These are phyloP conservation scores for Carex littledalei DNA, from an alignment of 176 grass and related monocot species.

Conservation along the genomic window DNA sequence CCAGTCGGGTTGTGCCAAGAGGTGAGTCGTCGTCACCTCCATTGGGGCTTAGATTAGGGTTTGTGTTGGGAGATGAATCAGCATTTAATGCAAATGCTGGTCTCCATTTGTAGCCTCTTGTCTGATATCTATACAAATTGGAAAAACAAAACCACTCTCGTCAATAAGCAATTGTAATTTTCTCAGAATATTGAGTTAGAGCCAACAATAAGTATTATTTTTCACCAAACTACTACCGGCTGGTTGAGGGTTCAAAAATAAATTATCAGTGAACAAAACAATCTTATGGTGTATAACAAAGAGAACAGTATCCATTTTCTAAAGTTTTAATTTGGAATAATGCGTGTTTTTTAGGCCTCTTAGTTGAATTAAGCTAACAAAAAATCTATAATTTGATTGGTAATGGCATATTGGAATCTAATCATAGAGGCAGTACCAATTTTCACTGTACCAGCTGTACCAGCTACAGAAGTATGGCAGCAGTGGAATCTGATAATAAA, in stretches of 20 bases:
- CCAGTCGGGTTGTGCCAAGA: conserved; percentile 68
- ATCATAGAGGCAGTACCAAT: background rate
- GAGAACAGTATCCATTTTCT: background rate
- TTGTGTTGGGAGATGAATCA: conserved; percentile 43
- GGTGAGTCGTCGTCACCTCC: conserved; percentile 37
- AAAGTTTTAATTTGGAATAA: background rate
- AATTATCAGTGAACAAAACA: background rate
- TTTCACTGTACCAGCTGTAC: background rate
- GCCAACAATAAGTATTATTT: background rate
- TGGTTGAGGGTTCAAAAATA: background rate
- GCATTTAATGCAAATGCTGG: conserved; percentile 60
- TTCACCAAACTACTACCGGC: background rate
- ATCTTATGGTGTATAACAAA: background rate
- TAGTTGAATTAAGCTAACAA: background rate
- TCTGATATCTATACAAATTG: conserved; percentile 41
- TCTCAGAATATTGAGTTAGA: background rate
- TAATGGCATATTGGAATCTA: background rate
- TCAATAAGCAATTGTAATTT: background rate
- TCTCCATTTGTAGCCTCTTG: conserved; percentile 47
- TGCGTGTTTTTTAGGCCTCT: background rate
- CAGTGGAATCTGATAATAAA: background rate
- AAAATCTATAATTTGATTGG: background rate
- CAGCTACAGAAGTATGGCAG: background rate
- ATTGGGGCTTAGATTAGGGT: conserved; percentile 42
- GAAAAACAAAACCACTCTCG: background rate